phyloP scores from a whole-genome alignment of 257 asterid species.

The Nicotiana noctiflora region DNA sequence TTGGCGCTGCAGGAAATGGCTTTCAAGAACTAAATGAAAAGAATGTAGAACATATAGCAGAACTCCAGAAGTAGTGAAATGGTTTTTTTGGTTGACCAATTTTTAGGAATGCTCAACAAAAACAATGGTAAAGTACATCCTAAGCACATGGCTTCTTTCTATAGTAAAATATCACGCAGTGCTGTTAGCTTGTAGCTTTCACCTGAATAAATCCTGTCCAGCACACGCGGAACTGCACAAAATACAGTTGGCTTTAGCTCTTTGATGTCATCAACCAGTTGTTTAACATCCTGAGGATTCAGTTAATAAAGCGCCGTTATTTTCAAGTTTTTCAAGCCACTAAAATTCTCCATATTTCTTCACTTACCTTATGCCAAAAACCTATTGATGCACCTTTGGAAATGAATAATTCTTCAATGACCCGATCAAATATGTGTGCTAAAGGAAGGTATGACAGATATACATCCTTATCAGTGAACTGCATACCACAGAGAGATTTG shows the following conservation, averaged over 20 bases:
- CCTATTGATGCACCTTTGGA: slow-evolving; percentile 75
- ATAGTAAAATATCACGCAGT: background rate
- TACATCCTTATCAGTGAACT: slow-evolving; percentile 60
- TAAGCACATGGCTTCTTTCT: background rate
- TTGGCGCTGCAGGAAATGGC: background rate
- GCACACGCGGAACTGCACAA: slow-evolving; percentile 74
- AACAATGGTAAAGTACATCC: background rate
- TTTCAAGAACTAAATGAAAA: background rate
- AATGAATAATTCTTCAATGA: slow-evolving; percentile 60
- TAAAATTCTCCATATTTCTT: background rate
- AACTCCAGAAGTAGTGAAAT: background rate
- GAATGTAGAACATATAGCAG: background rate
- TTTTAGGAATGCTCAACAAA: background rate
- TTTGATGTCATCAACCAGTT: slow-evolving; percentile 59
- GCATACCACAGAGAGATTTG: slow-evolving; percentile 15
- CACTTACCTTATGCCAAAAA: slow-evolving; percentile 69
- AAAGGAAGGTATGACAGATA: slow-evolving; percentile 75
- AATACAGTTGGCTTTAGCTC: slow-evolving; percentile 67
- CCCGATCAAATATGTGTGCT: slow-evolving; percentile 86
- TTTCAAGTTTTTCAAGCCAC: background rate
- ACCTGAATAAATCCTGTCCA: slow-evolving; percentile 82
- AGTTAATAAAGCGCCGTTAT: background rate
- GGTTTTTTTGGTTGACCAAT: background rate
- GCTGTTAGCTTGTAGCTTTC: background rate
- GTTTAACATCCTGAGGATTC: slow-evolving; percentile 51